Evolutionary conservation across 2,329 filamentous ascomycete species (phyloP).

Genomic region (Chalaropsis ovoidea): DNA sequence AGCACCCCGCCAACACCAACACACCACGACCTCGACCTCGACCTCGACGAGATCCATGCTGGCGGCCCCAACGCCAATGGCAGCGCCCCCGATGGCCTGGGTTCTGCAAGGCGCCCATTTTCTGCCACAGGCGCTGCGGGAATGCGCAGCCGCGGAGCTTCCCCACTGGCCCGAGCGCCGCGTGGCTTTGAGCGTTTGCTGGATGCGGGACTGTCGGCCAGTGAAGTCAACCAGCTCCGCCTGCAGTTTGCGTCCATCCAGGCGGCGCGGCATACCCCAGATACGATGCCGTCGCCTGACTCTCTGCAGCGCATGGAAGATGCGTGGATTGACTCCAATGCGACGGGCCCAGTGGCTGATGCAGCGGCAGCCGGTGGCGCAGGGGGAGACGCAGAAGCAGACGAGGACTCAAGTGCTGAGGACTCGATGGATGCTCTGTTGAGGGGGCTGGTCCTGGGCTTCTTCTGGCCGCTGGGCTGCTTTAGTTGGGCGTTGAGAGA

Average conservation of each 20-base stretch:
- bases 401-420: slow-evolving; percentile 33
- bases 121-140: background rate
- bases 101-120: background rate
- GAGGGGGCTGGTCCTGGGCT: slow-evolving; percentile 80
- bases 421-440: slow-evolving; percentile 74
- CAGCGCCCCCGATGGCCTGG: background rate
- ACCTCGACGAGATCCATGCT: background rate
- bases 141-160: slow-evolving; percentile 26
- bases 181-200: slow-evolving; percentile 84
- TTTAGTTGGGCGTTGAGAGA: slow-evolving; percentile 77
- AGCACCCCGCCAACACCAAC: slow-evolving; percentile 28
- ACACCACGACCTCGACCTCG: no score
- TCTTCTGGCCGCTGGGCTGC: slow-evolving; percentile 87
- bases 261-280: slow-evolving; percentile 69
- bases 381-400: slow-evolving; percentile 27
- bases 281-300: slow-evolving; percentile 74
- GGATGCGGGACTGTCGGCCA: slow-evolving; percentile 65
- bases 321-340: slow-evolving; percentile 72
- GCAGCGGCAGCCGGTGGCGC: slow-evolving; percentile 28
- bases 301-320: slow-evolving; percentile 74
- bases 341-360: slow-evolving; percentile 32
- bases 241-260: slow-evolving; percentile 84
- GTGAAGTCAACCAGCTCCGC: slow-evolving; percentile 74
- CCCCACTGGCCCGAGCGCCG: slow-evolving; percentile 27
- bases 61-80: background rate